Evolutionary conservation across 306 rosid species (phyloP).

Genomic region (Betula pendula): DNA sequence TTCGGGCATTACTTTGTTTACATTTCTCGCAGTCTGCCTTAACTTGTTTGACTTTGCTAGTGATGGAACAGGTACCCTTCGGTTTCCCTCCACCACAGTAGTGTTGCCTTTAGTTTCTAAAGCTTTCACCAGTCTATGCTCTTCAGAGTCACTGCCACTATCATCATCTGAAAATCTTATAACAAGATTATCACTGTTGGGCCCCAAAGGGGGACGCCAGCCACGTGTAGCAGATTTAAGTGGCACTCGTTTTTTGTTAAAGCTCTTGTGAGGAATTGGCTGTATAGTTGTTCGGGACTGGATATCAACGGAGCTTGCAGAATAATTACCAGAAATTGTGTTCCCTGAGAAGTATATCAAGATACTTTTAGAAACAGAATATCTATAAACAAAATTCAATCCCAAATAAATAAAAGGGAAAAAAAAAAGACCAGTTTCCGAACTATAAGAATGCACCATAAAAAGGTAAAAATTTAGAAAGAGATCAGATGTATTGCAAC

Average conservation of each 20-base stretch:
- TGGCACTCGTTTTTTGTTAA: constrained; percentile 42
- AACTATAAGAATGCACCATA: not conserved
- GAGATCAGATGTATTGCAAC: not conserved
- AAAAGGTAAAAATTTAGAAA: constrained; percentile 3
- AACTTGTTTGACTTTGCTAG: constrained; percentile 47
- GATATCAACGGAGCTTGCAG: constrained; percentile 45
- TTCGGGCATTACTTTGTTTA: constrained; percentile 53
- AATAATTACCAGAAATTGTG: constrained; percentile 36
- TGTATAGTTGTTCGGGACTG: constrained; percentile 35
- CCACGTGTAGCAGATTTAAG: constrained; percentile 44
- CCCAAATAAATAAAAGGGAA: not conserved
- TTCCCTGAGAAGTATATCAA: constrained; percentile 28
- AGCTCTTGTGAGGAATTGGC: constrained; percentile 46
- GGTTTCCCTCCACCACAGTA: constrained; percentile 34
- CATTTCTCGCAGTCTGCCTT: constrained; percentile 36
- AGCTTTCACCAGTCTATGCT: constrained; percentile 34
- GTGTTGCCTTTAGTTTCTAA: constrained; percentile 38
- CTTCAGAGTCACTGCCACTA: constrained; percentile 82
- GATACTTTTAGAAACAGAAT: not conserved
- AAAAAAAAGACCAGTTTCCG: not conserved
- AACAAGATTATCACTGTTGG: constrained; percentile 63
- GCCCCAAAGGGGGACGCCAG: constrained; percentile 48
- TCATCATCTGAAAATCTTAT: constrained; percentile 94
- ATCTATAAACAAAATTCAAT: not conserved
- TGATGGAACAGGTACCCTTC: constrained; percentile 50